Evolutionary conservation across 75 land plant species (phyloP), one percentile per base, ranked within the genome.

Genomic region (Pseudotsuga menziesii): DNA sequence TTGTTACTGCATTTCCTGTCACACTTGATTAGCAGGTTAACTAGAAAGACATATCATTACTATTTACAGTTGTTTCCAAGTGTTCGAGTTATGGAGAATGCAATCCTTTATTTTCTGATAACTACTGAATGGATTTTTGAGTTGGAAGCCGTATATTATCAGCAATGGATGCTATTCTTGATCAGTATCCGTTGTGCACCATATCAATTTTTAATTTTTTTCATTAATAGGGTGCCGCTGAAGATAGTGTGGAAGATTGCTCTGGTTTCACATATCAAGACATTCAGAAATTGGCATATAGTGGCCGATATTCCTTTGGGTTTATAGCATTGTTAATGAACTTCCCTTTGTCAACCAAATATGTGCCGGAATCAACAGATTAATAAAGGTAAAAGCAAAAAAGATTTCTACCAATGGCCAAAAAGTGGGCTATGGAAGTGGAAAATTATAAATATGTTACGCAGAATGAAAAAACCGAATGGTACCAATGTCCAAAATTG

Each of bases 201-300:
- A 48, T 48, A 48, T 48, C 12, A 1, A 9, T 11, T 48, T 48
- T 48, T 48, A 48, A 48, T 63, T 63, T 29, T 26, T 63, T 63
- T 29, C 19, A 14, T 11, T 15, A 4, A 26, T 4, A 3, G 12
- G 14, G 27, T 13, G 5, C 5, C 36, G 20, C 32, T 29, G 17
- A 63, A 63, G 19, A 63, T 27, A 74, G 25, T 57, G 63, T 73
- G 52, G 54, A 73, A 52, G 60, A 23, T 73, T 14, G 27, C 32
- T 54, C 27, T 13, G 17, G 75, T 73, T 25, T 36, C 55, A 25
- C 22, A 44, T 44, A 27, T 9, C 23, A 72, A 9, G 23, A 1
- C 61, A 36, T 36, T 36, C 64, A 61, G 25, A 7, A 15, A 27
- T 61, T 26, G 64, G 27, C 14, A 61, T 61, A 61, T 61, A 25